These are phyloP conservation scores for Ampelocalamus luodianensis DNA, from an alignment of 176 grass and related monocot species.

Conservation along the genomic window DNA sequence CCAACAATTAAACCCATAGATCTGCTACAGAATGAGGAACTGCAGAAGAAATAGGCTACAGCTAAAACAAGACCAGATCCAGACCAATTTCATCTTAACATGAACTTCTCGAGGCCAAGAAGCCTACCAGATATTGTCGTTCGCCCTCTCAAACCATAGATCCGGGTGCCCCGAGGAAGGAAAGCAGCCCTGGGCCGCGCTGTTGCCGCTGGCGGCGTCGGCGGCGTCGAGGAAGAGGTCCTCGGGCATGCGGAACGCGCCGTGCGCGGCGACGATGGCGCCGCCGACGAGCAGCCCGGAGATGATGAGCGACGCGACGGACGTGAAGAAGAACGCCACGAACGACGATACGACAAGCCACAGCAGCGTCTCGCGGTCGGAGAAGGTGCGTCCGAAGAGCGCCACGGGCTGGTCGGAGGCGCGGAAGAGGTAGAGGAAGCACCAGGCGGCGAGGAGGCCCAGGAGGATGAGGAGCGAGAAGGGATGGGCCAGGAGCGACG, in stretches of 20 bases:
- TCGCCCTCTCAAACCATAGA: slow-evolving; percentile 59
- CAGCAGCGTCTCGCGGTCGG: slow-evolving; percentile 88
- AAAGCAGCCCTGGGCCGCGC: slow-evolving; percentile 62
- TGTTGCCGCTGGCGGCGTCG: slow-evolving; percentile 44
- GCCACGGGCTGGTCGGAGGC: slow-evolving; percentile 77
- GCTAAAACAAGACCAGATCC: slow-evolving; percentile 50
- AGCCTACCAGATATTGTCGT: slow-evolving; percentile 57
- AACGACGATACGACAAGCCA: slow-evolving; percentile 68
- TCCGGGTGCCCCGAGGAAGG: slow-evolving; percentile 68
- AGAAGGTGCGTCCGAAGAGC: slow-evolving; percentile 91
- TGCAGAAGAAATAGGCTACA: slow-evolving; percentile 22
- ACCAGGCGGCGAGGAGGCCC: slow-evolving; percentile 80
- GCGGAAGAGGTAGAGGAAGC: slow-evolving; percentile 94
- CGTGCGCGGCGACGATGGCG: slow-evolving; percentile 73
- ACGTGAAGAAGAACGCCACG: slow-evolving; percentile 79
- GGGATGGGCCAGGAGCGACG: slow-evolving; percentile 81
- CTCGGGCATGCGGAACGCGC: slow-evolving; percentile 73
- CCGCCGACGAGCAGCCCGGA: slow-evolving; percentile 79
- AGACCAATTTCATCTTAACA: slow-evolving; percentile 30
- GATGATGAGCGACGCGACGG: slow-evolving; percentile 87
- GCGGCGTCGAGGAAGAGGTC: slow-evolving; percentile 91
- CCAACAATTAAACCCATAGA: slow-evolving; percentile 35
- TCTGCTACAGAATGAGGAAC: slow-evolving; percentile 35
- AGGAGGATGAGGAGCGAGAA: slow-evolving; percentile 88
- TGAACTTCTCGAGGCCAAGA: slow-evolving; percentile 27